These are phyloP conservation scores for Erodium moschatum DNA, from an alignment of 441 rosid species.

Conservation along the genomic window DNA sequence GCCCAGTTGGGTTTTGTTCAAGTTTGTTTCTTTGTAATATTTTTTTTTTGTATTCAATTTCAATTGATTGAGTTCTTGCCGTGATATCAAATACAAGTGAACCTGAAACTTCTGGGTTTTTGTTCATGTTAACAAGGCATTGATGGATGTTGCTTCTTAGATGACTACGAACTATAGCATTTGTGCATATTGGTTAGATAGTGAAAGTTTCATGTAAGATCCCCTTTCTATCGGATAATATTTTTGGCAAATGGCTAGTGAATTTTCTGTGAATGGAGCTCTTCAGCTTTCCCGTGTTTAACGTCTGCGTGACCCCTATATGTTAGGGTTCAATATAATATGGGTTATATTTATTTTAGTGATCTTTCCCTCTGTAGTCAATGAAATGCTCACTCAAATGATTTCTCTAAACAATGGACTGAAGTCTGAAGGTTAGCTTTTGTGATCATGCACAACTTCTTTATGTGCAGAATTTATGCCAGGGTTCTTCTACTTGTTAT, in stretches of 20 bases:
- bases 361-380: background rate
- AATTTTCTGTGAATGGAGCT: background rate
- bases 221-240: too few species aligned
- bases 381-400: background rate
- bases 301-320: background rate
- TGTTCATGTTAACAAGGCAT: background rate
- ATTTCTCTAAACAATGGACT: too few species aligned
- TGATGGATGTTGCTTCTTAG: background rate
- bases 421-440: background rate
- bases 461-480: background rate
- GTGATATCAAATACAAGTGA: background rate
- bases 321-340: background rate
- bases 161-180: background rate
- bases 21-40: background rate
- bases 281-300: background rate
- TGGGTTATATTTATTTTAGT: background rate
- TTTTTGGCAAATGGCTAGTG: too few species aligned
- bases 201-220: background rate
- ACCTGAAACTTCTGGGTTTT: background rate
- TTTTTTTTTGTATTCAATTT: background rate
- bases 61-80: background rate
- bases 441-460: background rate
- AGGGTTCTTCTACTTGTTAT: background rate
- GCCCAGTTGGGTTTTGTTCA: background rate
- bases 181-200: background rate